Evolutionary conservation across 1,284 basidiomycete species (phyloP), one percentile per base, ranked within the genome.

Genomic region (Leccinum fallax): DNA sequence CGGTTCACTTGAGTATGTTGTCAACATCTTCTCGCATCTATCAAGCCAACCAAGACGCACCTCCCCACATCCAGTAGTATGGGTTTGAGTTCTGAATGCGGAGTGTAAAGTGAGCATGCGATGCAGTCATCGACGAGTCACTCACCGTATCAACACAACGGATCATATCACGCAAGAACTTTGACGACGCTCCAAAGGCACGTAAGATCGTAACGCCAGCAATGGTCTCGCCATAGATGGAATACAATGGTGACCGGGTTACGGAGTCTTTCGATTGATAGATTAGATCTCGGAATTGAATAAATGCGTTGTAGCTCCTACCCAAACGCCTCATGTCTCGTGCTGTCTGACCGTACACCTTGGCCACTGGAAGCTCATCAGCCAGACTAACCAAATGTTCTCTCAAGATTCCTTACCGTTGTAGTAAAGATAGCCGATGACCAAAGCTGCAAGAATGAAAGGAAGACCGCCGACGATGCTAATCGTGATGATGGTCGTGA

Each of bases 151-250:
- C 93, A 26, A 92, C 89, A 63, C 88, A 90, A 61, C 85, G 83
- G 59, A 95, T 81, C 93, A 96, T 95, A 65, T 94, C 88, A 60
- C 90, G 80, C 68, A 98, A 78, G 70, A 96, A 91, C 70, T 94
- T 92, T 28, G 93, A 92, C 32, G 88, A 88, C 13, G 90, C 91
- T 19, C 94, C 94, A 70, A 95, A 97, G 1, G 95, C 90, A 53
- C 95, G 90, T 46, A 97, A 79, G 55, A 96, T 90, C 0, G 93
- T 85, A 16, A 92, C 90, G n/a, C 94, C 94, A 3, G 92, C 84
- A 59, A 95, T 94, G 0, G 93, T 94, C 76, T 97, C 94, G 2
- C 91, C 92, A 67, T 95, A 97, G 53, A 96, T 90, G 0, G 93
- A 94, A 75, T 97, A 97, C 15, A 98, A 78, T 0, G 95, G 95